Percentiles rank a stretch among this genome's conserved stretches.
Evolutionary conservation across 495 filamentous ascomycete species (phyloP).

Genomic region (Elasticomyces elasticus): DNA sequence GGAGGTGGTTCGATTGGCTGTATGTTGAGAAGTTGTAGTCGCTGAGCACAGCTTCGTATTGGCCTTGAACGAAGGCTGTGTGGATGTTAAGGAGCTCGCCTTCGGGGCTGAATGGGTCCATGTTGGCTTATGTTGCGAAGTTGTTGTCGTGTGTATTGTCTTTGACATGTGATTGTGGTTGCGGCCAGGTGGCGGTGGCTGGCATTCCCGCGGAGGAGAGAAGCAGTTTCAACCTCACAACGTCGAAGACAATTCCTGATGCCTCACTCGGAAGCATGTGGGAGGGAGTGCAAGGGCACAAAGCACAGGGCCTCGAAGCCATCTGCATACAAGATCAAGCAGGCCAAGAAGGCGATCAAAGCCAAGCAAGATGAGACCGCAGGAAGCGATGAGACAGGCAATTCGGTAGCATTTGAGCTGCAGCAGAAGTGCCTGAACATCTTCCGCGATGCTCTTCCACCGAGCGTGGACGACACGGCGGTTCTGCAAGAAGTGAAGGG

Average conservation of each 20-base stretch:
- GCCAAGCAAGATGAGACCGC: background rate
- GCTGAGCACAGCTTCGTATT: slow-evolving; percentile 64
- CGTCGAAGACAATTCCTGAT: too few relatives aligned
- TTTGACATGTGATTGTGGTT: background rate
- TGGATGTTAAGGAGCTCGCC: slow-evolving; percentile 94
- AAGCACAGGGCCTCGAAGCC: background rate
- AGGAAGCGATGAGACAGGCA: background rate
- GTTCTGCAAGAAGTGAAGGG: slow-evolving; percentile 71
- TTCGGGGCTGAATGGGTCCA: slow-evolving; percentile 94
- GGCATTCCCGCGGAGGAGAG: slow-evolving; percentile 5
- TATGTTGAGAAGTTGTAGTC: slow-evolving; percentile 69
- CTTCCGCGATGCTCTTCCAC: slow-evolving; percentile 54
- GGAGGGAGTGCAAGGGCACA: background rate
- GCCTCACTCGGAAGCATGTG: too few relatives aligned
- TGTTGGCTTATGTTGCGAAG: slow-evolving; percentile 29
- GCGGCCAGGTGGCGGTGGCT: background rate
- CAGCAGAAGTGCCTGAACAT: slow-evolving; percentile 71
- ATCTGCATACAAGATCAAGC: too few relatives aligned
- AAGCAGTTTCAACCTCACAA: background rate
- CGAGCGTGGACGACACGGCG: slow-evolving; percentile 40
- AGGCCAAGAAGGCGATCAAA: too few relatives aligned
- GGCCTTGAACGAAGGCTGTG: slow-evolving; percentile 88
- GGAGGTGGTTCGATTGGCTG: slow-evolving; percentile 62
- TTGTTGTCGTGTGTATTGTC: background rate
- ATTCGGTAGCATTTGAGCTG: slow-evolving; percentile 31